phyloP scores from a whole-genome alignment of 192 early-diverging fungal species.

The Coemansia asiatica region DNA sequence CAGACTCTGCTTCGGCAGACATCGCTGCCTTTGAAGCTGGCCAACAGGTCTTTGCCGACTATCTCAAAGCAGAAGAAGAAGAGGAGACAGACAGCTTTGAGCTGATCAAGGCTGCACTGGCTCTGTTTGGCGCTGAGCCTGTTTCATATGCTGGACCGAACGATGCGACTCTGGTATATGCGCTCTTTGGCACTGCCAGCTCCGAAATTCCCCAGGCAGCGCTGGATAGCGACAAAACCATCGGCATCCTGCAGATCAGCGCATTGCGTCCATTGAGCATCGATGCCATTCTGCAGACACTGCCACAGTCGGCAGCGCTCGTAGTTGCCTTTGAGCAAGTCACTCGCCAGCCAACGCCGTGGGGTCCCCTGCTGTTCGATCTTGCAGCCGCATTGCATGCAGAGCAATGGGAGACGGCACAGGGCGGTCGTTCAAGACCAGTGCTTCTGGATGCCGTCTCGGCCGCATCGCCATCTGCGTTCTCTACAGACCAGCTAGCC shows the following conservation, averaged over 20 bases:
- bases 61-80: constrained; percentile 5
- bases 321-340: constrained; percentile 67
- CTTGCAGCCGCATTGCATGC: constrained; percentile 72
- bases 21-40: constrained; percentile 30
- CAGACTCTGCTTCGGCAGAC: constrained; percentile 24
- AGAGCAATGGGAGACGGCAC: constrained; percentile 48
- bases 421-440: constrained; percentile 38
- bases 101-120: constrained; percentile 22
- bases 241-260: constrained; percentile 74
- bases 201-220: constrained; percentile 49
- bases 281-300: constrained; percentile 51
- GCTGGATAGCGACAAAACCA: constrained; percentile 27
- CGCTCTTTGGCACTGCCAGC: constrained; percentile 63
- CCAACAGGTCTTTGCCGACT: constrained; percentile 11
- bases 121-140: constrained; percentile 16
- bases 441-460: constrained; percentile 43
- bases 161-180: constrained; percentile 71
- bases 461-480: constrained; percentile 15
- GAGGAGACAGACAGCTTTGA: not conserved
- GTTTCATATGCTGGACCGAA: constrained; percentile 34
- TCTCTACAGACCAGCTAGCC: constrained; percentile 28
- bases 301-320: constrained; percentile 67
- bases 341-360: constrained; percentile 60
- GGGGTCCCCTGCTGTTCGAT: constrained; percentile 85
- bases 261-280: constrained; percentile 78